Evolutionary conservation across 768 basidiomycete species (phyloP), one percentile per base, ranked within the genome.

Genomic region (Infundibulicybe gibba): DNA sequence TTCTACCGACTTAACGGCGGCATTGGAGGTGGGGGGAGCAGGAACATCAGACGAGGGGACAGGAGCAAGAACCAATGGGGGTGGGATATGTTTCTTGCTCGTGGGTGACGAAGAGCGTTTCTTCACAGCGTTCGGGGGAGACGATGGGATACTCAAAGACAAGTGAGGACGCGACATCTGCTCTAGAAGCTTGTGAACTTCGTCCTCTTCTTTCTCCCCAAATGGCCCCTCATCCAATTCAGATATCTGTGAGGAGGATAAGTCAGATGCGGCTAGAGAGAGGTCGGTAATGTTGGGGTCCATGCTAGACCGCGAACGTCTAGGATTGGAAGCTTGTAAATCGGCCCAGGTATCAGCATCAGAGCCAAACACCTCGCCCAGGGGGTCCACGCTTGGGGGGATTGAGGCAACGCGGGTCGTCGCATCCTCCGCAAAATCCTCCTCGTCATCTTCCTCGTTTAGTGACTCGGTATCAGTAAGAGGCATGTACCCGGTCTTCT

Each of bases 271-370:
- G 48, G 76, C 76, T 39, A 84, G 61, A 13, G 79, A 75, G 8
- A 84, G 69, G 17, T 79, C 61, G 34, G 80, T 74, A 34, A 80
- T 61, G 50, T 81, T 72, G 1, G 76, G 74, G 55, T 78, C 70
- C 31, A 53, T 20, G 8, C 59, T 48, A 40, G 51, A 49, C 54
- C 62, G 55, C 49, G 62, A 53, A 55, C 44, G 45, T 37, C 48
- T 49, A 51, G 50, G 40, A 55, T 62, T 21, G 57, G 72, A 58
- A 17, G 47, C 62, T 34, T 67, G 79, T 41, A 85, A 69, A 43
- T 78, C 77, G 48, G 70, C 67, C 83, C 83, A 84, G 1, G 77
- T 74, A 52, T 83, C 77, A 50, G 69, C 77, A 59, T 85, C 84
- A n/a, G 74, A 72, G 40, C 83, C 81, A 64, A 85, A 85, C 6